These are phyloP conservation scores for Rhodocollybia butyracea DNA, from an alignment of 768 basidiomycete species.

Conservation along the genomic window DNA sequence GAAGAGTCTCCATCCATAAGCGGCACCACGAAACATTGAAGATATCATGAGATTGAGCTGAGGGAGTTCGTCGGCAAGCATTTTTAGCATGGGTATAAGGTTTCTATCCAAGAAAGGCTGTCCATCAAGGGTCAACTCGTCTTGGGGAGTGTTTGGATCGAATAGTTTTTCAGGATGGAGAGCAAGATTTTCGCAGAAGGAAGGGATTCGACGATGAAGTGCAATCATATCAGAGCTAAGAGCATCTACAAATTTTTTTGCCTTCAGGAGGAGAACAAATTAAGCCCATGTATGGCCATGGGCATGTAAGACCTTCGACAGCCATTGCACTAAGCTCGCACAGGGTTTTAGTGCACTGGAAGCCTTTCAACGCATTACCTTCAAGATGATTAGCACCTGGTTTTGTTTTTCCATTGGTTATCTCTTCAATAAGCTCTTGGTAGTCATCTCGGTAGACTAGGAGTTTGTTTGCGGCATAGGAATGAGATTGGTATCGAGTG, in stretches of 20 bases:
- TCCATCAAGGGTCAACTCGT: too few relatives aligned
- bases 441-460: background rate
- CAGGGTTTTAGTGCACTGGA: background rate
- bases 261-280: background rate
- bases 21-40: too few relatives aligned
- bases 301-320: background rate
- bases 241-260: background rate
- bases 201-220: background rate
- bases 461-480: background rate
- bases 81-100: too few relatives aligned
- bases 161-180: background rate
- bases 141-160: background rate
- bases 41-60: too few relatives aligned
- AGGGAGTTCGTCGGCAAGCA: too few relatives aligned
- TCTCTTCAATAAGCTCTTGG: background rate
- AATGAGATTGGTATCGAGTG: conserved; percentile 14
- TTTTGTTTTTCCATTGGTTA: background rate
- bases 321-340: background rate
- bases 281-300: background rate
- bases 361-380: background rate
- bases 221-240: background rate
- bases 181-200: background rate
- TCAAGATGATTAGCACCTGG: background rate
- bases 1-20: too few relatives aligned
- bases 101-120: too few relatives aligned